phyloP scores from a whole-genome alignment of 352 stramenopile genomes.

The Saprolegnia diclina region DNA sequence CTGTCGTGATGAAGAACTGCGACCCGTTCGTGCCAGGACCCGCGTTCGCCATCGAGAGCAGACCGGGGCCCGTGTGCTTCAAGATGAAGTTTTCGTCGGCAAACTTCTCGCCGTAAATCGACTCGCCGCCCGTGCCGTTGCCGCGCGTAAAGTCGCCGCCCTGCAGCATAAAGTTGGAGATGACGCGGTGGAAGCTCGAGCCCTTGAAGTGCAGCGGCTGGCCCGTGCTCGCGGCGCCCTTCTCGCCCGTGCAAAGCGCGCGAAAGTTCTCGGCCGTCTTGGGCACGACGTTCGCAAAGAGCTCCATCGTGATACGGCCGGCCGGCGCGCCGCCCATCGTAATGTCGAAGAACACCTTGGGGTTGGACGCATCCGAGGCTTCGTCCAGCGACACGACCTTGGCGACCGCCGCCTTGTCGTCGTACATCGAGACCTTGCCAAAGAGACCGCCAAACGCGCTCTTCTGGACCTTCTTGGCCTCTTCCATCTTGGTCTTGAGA shows the following conservation, averaged over 20 bases:
- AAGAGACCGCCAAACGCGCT: constrained; percentile 94
- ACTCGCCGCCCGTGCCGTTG: constrained; percentile 94
- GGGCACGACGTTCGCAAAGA: constrained; percentile 94
- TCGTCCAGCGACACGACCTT: constrained; percentile 33
- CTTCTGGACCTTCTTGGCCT: constrained; percentile 94
- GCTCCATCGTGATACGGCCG: constrained; percentile 93
- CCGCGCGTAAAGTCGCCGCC: constrained; percentile 95
- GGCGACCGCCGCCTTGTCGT: constrained; percentile 92
- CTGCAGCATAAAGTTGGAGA: constrained; percentile 94
- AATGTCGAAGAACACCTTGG: constrained; percentile 98
- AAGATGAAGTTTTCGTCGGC: constrained; percentile 98
- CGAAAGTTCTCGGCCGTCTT: constrained; percentile 99
- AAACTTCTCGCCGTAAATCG: constrained; percentile 92
- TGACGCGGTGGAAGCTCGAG: constrained; percentile 95
- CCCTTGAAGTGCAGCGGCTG: constrained; percentile 97
- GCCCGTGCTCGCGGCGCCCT: constrained; percentile 79
- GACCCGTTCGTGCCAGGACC: constrained; percentile 95
- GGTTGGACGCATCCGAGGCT: constrained; percentile 80
- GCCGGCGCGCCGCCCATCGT: constrained; percentile 84
- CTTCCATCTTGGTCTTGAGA: constrained; percentile 82
- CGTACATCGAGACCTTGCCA: constrained; percentile 95
- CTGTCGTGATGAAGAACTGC: constrained; percentile 96
- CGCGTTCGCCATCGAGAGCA: constrained; percentile 96
- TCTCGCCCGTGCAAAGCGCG: constrained; percentile 96
- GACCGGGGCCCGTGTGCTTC: constrained; percentile 92